Evolutionary conservation across 2,329 filamentous ascomycete species (phyloP).

Genomic region (Monilinia laxa): DNA sequence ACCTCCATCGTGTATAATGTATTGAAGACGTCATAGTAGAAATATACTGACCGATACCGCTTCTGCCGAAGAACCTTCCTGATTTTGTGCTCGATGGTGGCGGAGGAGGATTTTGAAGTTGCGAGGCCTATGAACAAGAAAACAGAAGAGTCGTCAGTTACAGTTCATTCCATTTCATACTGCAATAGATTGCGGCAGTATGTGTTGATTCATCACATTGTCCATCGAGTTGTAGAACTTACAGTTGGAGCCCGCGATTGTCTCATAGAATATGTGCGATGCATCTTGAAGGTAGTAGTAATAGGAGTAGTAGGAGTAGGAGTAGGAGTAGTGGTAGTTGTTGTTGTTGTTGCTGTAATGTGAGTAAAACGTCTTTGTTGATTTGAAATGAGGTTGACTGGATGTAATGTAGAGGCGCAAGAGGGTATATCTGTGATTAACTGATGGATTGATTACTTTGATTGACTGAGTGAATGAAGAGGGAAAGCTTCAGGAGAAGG

Average conservation of each 20-base stretch:
- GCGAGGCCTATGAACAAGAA: constrained; percentile 41
- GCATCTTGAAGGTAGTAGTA: constrained; percentile 63
- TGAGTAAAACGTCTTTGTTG: not conserved
- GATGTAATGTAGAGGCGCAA: not conserved
- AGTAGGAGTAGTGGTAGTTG: too few species aligned
- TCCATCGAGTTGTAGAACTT: constrained; percentile 44
- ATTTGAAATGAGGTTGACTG: not conserved
- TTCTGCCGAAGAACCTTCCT: constrained; percentile 82
- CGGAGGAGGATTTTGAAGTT: constrained; percentile 88
- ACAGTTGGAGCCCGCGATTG: constrained; percentile 93
- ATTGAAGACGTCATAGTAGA: constrained; percentile 28
- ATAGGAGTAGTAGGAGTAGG: too few species aligned
- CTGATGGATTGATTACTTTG: not conserved
- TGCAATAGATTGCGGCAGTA: not conserved
- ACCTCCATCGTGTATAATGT: not conserved
- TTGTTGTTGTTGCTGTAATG: not conserved
- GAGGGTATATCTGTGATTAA: not conserved
- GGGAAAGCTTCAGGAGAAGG: not conserved
- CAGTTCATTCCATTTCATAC: not conserved
- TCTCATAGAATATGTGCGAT: constrained; percentile 99
- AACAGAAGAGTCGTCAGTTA: constrained; percentile 23
- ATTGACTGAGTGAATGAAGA: not conserved
- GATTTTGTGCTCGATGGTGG: constrained; percentile 89
- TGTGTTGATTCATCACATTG: not conserved
- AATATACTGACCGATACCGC: constrained; percentile 68